Evolutionary conservation across 352 stramenopile genomes (phyloP), one percentile per base, ranked within the genome.

Genomic region (Albugo laibachii): DNA sequence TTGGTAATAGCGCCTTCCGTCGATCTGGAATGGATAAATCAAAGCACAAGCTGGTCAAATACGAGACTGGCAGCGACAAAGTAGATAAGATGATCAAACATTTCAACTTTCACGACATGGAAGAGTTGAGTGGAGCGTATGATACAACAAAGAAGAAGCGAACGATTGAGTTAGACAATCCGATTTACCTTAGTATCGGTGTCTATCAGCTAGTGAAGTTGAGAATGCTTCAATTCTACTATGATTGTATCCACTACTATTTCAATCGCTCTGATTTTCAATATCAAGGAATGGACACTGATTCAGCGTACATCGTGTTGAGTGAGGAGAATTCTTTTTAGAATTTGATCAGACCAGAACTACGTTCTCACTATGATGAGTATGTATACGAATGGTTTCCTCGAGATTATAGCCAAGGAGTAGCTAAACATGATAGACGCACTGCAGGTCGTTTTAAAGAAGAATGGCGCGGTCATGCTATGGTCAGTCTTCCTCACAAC

Each of bases 371-470:
- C 16, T 59, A 56, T 41, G 15, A 45, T n/a, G n/a, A 48, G 11
- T 13, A 57, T 18, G 54, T 50, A 19, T 47, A 54, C 47, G 37
- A 54, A 35, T 57, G 52, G 52, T 57, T 57, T 13, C 52, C 52
- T 12, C 21, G 52, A 13, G 45, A 53, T 54, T 27, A 49, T 36
- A 54, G 15, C 11, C 12, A 35, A 16, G 35, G 54, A 27, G 46
- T 50, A 13, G 13, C 20, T 36, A 5, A 12, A 12, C 45, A 45
- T 54, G 52, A 57, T 27, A 45, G 19, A 36, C 36, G 27, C 18
- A 53, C 47, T 34, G 40, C 52, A 12, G 52, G 50, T 36, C 36
- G 56, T 3, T 62, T 61, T 40, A 61, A 61, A 16, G 51, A 62
- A n/a, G 51, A 62, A 20, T 58, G 43, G 52, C 15, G 8, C 38